Conservation (phyloP, 345 rosid genomes). For the Triadica sebifera region DNA sequence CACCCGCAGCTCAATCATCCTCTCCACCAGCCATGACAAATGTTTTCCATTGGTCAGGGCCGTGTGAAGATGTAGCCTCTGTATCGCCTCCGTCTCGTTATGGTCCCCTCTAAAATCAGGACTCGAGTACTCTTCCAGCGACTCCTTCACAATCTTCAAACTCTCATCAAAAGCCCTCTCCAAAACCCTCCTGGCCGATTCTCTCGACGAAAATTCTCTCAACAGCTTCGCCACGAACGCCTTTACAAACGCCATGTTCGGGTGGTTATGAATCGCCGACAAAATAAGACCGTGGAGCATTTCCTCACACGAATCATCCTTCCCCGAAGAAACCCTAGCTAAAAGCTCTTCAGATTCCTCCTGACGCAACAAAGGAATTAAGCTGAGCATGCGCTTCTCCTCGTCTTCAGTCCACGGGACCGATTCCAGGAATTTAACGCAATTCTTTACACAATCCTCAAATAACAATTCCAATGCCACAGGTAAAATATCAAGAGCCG, state of each 20-base stretch:
- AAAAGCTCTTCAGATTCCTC: constrained; percentile 60
- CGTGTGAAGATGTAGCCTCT: constrained; percentile 61
- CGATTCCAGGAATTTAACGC: constrained; percentile 54
- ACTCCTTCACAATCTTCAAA: constrained; percentile 56
- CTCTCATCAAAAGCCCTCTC: constrained; percentile 54
- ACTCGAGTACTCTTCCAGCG: constrained; percentile 67
- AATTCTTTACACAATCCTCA: constrained; percentile 52
- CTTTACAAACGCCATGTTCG: constrained; percentile 56
- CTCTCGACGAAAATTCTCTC: constrained; percentile 52
- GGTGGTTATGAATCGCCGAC: constrained; percentile 46
- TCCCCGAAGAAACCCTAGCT: constrained; percentile 41
- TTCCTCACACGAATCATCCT: constrained; percentile 45
- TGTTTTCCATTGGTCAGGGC: constrained; percentile 61
- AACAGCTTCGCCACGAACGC: constrained; percentile 63
- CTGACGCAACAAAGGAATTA: constrained; percentile 42
- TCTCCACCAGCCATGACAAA: constrained; percentile 64
- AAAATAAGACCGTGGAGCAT: constrained; percentile 59
- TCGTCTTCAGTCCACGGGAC: constrained; percentile 79
- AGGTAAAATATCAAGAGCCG: constrained; percentile 58
- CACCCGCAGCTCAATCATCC: constrained; percentile 73
- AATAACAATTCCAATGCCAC: constrained; percentile 57
- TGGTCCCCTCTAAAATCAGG: constrained; percentile 66
- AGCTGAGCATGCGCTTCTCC: constrained; percentile 44
- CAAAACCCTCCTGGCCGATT: constrained; percentile 52
- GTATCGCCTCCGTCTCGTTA: constrained; percentile 71